Base-by-base conservation (phyloP, 345 rosid genomes). In the Hypericum androsaemum region DNA sequence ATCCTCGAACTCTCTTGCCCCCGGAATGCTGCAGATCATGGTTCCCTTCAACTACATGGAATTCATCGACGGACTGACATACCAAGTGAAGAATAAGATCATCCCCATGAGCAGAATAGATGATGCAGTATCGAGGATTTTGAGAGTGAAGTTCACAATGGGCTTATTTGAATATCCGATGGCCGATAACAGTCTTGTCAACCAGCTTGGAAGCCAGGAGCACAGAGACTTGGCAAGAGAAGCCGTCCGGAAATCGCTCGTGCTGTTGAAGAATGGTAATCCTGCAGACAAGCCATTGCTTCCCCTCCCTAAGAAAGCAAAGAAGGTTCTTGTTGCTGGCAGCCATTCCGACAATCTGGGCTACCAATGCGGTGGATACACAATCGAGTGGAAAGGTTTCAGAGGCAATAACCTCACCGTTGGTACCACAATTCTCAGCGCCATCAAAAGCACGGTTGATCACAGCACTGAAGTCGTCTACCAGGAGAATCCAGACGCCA, bases 301-400 rank as follows among this genome's bases (percentile, higher is more conserved):
- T n/a, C 53, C 53, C 37, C 53, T 49, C 32, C 38, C 53, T 8
- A 49, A 49, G 53, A 28, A 49, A 49, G 38, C 53, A 49, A 22
- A 36, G 6, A 49, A 32, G 53, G 16, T 49, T 22, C 53, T 49
- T 3, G 53, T 49, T 17, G 53, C 53, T 28, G 53, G 53, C 22
- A 49, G 37, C 53, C 53, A 22, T 22, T 37, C 53, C 12, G 38
- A 32, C 12, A 49, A 49, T 37, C 32, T 49, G 53, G 53, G 53
- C 13, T 15, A 17, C 13, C 53, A 49, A 49, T 49, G 53, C 11
- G 53, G 53, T 7, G 53, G 53, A 17, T 28, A 37, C 12, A 49
- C 38, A 4, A 17, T 49, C 7, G 13, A 8, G 32, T 49, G 53
- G 53, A 37, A 49, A 32, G 53, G 38, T 8, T 10, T 17, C 6